These are phyloP conservation scores for Melampsora larici-populina DNA, from an alignment of 1,284 basidiomycete species.

Conservation along the genomic window DNA sequence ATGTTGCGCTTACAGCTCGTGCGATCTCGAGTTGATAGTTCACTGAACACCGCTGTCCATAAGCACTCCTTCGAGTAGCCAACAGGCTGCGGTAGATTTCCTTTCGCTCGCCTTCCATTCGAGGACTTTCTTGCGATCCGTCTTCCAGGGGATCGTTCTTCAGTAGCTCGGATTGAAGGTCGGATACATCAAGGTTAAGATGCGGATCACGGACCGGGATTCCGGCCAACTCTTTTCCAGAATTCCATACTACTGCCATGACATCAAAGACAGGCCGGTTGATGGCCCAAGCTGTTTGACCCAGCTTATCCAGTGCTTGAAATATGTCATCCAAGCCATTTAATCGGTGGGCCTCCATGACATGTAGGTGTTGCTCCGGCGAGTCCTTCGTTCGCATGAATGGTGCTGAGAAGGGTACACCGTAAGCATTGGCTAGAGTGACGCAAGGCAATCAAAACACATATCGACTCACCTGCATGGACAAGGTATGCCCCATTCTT, in stretches of 20 bases:
- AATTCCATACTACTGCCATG: constrained; percentile 77
- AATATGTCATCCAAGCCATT: constrained; percentile 81
- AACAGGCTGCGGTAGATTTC: constrained; percentile 46
- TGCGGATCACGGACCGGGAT: constrained; percentile 49
- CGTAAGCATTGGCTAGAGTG: background rate
- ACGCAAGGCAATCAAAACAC: background rate
- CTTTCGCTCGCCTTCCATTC: constrained; percentile 28
- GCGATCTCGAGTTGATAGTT: constrained; percentile 99
- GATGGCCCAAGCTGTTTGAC: constrained; percentile 85
- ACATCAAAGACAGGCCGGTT: constrained; percentile 73
- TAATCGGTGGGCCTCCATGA: constrained; percentile 69
- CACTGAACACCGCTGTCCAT: constrained; percentile 84
- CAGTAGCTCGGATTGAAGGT: constrained; percentile 59
- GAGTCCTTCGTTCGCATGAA: constrained; percentile 93
- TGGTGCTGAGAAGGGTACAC: constrained; percentile 56
- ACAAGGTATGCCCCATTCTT: constrained; percentile 81
- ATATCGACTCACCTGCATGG: constrained; percentile 61
- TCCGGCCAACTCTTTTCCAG: constrained; percentile 55
- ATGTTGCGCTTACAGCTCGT: constrained; percentile 64
- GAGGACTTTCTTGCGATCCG: constrained; percentile 44
- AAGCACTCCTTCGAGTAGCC: constrained; percentile 71
- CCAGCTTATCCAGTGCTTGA: constrained; percentile 83
- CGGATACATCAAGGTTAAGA: constrained; percentile 31
- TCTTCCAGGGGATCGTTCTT: background rate
- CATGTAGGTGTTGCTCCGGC: constrained; percentile 76